Evolutionary conservation across 495 filamentous ascomycete species (phyloP).

Genomic region (Lichina pygmaea): DNA sequence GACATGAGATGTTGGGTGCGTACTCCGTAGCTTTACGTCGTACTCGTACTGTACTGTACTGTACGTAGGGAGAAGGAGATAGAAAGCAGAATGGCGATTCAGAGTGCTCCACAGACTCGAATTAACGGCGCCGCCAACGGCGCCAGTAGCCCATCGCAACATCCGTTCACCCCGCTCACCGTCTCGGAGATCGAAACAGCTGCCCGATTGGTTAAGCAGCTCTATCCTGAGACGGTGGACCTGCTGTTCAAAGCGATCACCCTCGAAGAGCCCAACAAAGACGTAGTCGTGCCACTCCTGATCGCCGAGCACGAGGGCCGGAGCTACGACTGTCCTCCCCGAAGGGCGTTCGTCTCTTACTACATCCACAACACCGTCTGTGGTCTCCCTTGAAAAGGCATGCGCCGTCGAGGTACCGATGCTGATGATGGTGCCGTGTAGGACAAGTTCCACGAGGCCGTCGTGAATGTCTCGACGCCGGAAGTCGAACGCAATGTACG

Average conservation of each 20-base stretch:
- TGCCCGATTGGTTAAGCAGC: slow-evolving; percentile 6
- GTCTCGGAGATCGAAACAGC: slow-evolving; percentile 7
- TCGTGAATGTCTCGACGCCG: slow-evolving; percentile 25
- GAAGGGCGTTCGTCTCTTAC: slow-evolving; percentile 30
- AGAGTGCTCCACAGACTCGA: not conserved
- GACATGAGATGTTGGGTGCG: no score
- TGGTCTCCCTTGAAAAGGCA: not conserved
- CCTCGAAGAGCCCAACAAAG: slow-evolving; percentile 36
- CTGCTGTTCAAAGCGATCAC: slow-evolving; percentile 31
- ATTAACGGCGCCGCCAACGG: not conserved
- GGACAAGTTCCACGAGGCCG: slow-evolving; percentile 41
- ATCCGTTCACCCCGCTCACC: slow-evolving; percentile 10
- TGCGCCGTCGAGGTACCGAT: no score
- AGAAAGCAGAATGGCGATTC: no score
- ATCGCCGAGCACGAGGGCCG: slow-evolving; percentile 15
- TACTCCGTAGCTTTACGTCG: no score
- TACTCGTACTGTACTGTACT: no score
- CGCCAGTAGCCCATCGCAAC: not conserved
- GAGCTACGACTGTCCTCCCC: slow-evolving; percentile 16
- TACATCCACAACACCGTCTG: slow-evolving; percentile 35
- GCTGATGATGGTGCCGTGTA: slow-evolving; percentile 6
- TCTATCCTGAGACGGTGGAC: slow-evolving; percentile 6
- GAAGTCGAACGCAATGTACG: slow-evolving; percentile 31
- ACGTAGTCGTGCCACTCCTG: slow-evolving; percentile 24
- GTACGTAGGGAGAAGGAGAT: no score